Base-by-base conservation (phyloP, 148 eudicot species). In the Silene uniflora region DNA sequence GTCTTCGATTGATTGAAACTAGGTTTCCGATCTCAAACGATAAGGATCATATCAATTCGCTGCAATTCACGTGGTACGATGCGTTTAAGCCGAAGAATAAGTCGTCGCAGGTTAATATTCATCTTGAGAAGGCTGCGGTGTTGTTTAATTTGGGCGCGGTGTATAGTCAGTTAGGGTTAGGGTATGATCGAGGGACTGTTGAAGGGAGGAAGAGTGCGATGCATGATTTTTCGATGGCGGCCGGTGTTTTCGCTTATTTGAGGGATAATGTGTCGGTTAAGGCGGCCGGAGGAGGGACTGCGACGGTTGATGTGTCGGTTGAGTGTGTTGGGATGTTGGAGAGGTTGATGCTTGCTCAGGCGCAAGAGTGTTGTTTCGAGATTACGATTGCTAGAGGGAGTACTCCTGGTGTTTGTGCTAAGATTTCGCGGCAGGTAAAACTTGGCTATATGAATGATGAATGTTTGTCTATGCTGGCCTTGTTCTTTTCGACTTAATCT, bases 251-350 rank as follows among this genome's bases (percentile, higher is more conserved):
- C 62, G 93, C 92, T 2, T 88, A 80, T 67, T 61, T 95, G 86
- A 95, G 93, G 89, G 98, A 95, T 77, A 82, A 82, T 76, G 89
- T 81, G 76, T 82, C 92, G 21, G 83, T 81, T 67, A 95, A 92
- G 84, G 98, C 92, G 60, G 86, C 88, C 13, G 83, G 83, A 27
- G 93, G 98, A 4, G 85, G 87, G 2, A 67, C 85, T 3, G 90
- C 86, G 0, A 89, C 98, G 3, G 86, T 88, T 62, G 98, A 95
- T 80, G 72, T 95, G 47, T 87, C 92, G 7, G 96, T 86, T 7
- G 98, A 95, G 86, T 95, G 98, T 69, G 93, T 83, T 1, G 98
- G 98, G 73, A 95, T 95, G 98, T 74, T 95, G 79, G 98, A 95
- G 81, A 87, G 96, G 87, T 80, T 95, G 77, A 95, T 90, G 98